Evolutionary conservation across 768 basidiomycete genomes (phyloP), one percentile per base, ranked within the genome.

Genomic region (Clitopilus hobsonii): DNA sequence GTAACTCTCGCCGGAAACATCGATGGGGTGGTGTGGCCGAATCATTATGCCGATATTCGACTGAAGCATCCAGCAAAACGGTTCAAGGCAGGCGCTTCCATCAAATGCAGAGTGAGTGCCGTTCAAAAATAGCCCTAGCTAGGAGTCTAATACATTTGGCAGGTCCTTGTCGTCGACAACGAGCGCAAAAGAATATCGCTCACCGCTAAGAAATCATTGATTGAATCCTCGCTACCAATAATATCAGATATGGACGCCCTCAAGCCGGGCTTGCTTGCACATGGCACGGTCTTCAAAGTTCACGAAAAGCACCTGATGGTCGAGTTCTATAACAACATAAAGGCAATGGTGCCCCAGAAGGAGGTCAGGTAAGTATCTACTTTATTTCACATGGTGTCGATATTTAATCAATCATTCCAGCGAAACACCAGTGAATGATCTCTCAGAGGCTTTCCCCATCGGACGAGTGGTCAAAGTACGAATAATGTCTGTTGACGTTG

Each of bases 21-120:
- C 27, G 93, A 97, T 64, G 97, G 91, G 25, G 88, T 97, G 24
- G 78, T 98, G 20, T 97, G 92, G 90, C 94, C 95, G 0, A 82
- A 85, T 57, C 97, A 98, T 66, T 97, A 91, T 66, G 94, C 97
- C 10, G 97, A 99, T 68, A 94, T 98, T 63, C 67, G 74, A n/a
- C 78, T 98, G 61, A 97, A 94, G 66, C 90, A 98, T 66, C 96
- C 96, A 8, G 85, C 92, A 38, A 91, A 86, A 71, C 81, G 88
- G 57, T 99, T 97, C 75, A 94, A 92, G 65, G 73, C 79, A 20
- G 95, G 94, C 23, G 78, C 80, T 3, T 81, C 67, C 51, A 88
- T 98, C 69, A 96, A 90, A 73, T 94, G 92, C 61, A 76, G 92
- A 56, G 94, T 94, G 70, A 6, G 86, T 16, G 36, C 45, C 53